These are phyloP conservation scores for Backusella westeae DNA, from an alignment of 192 early-diverging fungal genomes.

Conservation along the genomic window DNA sequence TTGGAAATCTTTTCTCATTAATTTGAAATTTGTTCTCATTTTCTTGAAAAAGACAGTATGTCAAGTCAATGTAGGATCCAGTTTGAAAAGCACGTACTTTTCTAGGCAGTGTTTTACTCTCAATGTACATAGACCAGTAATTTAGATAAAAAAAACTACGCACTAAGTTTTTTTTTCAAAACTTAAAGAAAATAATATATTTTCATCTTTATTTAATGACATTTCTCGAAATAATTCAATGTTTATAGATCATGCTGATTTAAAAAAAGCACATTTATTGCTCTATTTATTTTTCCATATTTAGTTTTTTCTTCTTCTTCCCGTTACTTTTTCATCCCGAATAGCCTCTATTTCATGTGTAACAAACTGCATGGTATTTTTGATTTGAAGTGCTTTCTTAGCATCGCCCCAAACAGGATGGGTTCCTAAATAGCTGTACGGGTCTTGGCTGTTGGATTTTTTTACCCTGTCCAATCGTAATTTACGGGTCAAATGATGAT, in stretches of 20 bases:
- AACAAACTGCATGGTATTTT: slow-evolving; percentile 11
- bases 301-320: slow-evolving; percentile 22
- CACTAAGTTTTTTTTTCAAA: too few relatives aligned
- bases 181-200: too few relatives aligned
- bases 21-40: too few relatives aligned
- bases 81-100: too few relatives aligned
- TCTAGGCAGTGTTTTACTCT: too few relatives aligned
- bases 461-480: slow-evolving; percentile 25
- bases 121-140: too few relatives aligned
- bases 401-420: slow-evolving; percentile 23
- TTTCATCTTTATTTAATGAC: too few relatives aligned
- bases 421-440: slow-evolving; percentile 33
- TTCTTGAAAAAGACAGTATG: too few relatives aligned
- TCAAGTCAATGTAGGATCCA: too few relatives aligned
- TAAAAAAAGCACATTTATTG: not conserved
- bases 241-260: not conserved
- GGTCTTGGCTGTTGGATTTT: not conserved
- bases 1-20: too few relatives aligned
- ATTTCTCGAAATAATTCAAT: too few relatives aligned
- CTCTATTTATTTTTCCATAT: not conserved
- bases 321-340: slow-evolving; percentile 17
- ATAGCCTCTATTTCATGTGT: slow-evolving; percentile 15
- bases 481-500: slow-evolving; percentile 26
- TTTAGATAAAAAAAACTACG: too few relatives aligned
- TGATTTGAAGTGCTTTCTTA: slow-evolving; percentile 9